Base-by-base conservation (phyloP, 2,329 filamentous ascomycete genomes). In the Curvularia eragrostidis region DNA sequence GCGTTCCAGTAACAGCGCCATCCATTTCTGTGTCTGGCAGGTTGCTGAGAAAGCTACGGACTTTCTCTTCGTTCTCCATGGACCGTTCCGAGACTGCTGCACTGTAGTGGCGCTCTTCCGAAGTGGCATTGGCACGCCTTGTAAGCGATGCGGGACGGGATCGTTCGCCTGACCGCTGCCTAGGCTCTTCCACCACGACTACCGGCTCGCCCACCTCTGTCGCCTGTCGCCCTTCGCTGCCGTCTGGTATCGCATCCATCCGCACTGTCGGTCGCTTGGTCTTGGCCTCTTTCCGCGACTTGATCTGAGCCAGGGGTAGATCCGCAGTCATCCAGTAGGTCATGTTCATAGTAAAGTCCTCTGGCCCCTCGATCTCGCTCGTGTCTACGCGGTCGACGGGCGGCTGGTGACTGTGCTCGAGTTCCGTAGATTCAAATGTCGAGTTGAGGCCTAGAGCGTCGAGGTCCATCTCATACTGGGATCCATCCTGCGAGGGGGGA, bases 311-410 rank as follows among this genome's bases (percentile, higher is more conserved):
- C 52, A 66, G 52, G 36, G 70, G 68, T 34, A 76, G 62, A 50
- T 74, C 70, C 24, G 74, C 66, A 2, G 73, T 74, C 76, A 79
- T 79, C 75, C 75, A 79, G 61, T 74, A 77, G 32, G 76, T 77
- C 75, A 79, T 76, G 62, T 79, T 79, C 70, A 75, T 72, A 6
- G 77, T 79, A 58, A 79, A 79, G 62, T 79, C 77, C 48, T 75
- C 75, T 2, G 77, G 77, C 6, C 77, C 77, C 42, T 77, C 76
- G 24, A 79, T 74, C 13, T 79, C 76, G 60, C 76, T 77, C 38
- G 71, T 77, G 12, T 74, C 65, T 18, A 79, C 69, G 10, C 69
- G 69, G 48, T 78, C 76, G n/a, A 76, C 58, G 13, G 71, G 67
- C 21, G 70, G 64, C 55, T 69, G 63, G 28, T 68, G 65, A 47